Percentiles rank a stretch among this genome's conserved stretches.
These are phyloP conservation scores for Coemansia sp. DNA, from an alignment of 192 early-diverging fungal species.

Conservation along the genomic window DNA sequence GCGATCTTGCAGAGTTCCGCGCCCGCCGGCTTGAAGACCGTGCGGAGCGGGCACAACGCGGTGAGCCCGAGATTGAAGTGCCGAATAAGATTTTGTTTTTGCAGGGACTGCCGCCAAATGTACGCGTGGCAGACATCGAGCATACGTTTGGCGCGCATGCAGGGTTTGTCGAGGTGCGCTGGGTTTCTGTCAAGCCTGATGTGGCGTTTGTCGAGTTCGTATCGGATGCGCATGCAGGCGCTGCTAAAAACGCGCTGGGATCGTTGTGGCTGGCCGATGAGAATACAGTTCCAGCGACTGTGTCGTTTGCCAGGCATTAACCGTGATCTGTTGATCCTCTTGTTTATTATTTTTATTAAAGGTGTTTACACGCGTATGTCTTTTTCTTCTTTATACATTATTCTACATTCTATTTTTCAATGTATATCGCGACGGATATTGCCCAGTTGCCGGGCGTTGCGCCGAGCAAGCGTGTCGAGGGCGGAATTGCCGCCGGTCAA, in stretches of 20 bases:
- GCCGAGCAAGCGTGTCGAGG: constrained; percentile 6
- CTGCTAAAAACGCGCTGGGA: constrained; percentile 65
- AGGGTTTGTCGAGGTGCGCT: constrained; percentile 95
- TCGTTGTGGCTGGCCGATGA: constrained; percentile 15
- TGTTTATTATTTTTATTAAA: neutral
- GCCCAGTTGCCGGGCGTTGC: constrained; percentile 23
- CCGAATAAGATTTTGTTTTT: constrained; percentile 95
- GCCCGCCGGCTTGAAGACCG: constrained; percentile 18
- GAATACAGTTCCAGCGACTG: constrained; percentile 19
- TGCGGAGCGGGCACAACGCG: constrained; percentile 25
- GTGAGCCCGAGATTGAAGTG: constrained; percentile 68
- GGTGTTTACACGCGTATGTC: neutral
- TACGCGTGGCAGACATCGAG: constrained; percentile 70
- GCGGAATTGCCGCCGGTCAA: constrained; percentile 17
- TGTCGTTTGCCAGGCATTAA: constrained; percentile 36
- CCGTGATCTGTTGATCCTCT: neutral
- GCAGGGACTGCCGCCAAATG: constrained; percentile 76
- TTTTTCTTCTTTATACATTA: neutral
- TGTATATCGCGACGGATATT: constrained; percentile 32
- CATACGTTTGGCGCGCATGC: constrained; percentile 56
- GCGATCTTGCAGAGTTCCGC: constrained; percentile 45
- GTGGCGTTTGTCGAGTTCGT: constrained; percentile 98
- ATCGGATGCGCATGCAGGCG: constrained; percentile 73
- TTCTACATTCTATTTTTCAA: constrained; percentile 1
- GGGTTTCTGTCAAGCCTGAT: constrained; percentile 84